These are phyloP conservation scores for Saturnispora halmiae DNA, from an alignment of 805 yeast genomes.

Conservation along the genomic window DNA sequence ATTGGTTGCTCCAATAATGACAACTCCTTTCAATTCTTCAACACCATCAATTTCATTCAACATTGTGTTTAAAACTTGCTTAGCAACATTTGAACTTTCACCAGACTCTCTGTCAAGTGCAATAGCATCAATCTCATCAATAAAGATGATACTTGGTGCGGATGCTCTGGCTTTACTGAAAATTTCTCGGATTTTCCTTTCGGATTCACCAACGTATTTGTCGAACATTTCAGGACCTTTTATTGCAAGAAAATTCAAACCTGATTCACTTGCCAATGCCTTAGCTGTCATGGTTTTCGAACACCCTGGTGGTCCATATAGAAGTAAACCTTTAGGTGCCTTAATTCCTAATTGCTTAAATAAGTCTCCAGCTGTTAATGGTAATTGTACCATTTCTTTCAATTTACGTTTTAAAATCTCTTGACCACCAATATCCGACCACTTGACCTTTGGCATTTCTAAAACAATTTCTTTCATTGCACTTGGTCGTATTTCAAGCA, in stretches of 20 bases:
- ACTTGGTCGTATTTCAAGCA: slow-evolving; percentile 80
- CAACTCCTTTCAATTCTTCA: slow-evolving; percentile 88
- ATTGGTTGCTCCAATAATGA: slow-evolving; percentile 92
- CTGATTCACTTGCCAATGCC: slow-evolving; percentile 92
- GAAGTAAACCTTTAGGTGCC: slow-evolving; percentile 86
- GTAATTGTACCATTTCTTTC: slow-evolving; percentile 86
- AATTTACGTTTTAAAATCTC: slow-evolving; percentile 70
- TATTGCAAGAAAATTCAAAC: slow-evolving; percentile 85
- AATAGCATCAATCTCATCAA: slow-evolving; percentile 94
- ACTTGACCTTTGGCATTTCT: slow-evolving; percentile 87
- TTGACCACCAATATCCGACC: slow-evolving; percentile 97
- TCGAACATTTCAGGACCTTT: slow-evolving; percentile 94
- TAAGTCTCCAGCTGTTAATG: slow-evolving; percentile 71
- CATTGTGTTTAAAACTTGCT: slow-evolving; percentile 80
- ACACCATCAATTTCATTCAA: slow-evolving; percentile 96
- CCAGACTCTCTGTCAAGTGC: slow-evolving; percentile 64
- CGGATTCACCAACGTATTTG: slow-evolving; percentile 95
- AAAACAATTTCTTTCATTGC: slow-evolving; percentile 94
- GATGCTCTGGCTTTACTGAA: slow-evolving; percentile 89
- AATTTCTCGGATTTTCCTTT: slow-evolving; percentile 87
- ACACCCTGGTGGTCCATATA: slow-evolving; percentile 98
- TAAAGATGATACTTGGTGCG: slow-evolving; percentile 87
- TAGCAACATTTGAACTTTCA: slow-evolving; percentile 58
- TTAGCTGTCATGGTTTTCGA: slow-evolving; percentile 92
- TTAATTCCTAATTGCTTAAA: slow-evolving; percentile 70